Conservation (phyloP, 2,329 filamentous ascomycete genomes). For the Microsporum audouinii region DNA sequence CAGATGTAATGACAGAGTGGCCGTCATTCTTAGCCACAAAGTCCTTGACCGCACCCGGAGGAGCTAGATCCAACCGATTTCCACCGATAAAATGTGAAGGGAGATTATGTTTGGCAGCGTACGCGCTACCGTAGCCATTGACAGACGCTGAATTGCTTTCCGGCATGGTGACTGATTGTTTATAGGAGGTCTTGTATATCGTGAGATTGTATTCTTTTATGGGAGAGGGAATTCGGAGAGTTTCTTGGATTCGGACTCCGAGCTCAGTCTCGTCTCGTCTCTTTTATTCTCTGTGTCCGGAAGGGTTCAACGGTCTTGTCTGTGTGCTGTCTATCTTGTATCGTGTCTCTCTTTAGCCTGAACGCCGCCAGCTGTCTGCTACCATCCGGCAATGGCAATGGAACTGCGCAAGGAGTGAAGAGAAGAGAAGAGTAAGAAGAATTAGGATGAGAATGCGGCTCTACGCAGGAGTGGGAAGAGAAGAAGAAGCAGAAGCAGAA, state of each 20-base stretch:
- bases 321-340: background rate
- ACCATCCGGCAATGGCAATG: background rate
- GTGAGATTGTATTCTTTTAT: too few species aligned
- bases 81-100: constrained; percentile 94
- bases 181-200: constrained; percentile 4
- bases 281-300: too few species aligned
- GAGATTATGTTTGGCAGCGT: constrained; percentile 69
- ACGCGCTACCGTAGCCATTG: constrained; percentile 51
- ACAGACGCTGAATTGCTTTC: constrained; percentile 25
- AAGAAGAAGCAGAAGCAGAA: constrained; percentile 1
- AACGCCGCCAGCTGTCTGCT: background rate
- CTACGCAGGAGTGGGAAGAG: background rate
- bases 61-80: constrained; percentile 70
- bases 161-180: constrained; percentile 27
- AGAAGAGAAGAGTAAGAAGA: constrained; percentile 6
- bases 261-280: too few species aligned
- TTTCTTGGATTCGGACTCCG: background rate
- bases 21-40: constrained; percentile 83
- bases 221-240: background rate
- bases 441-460: background rate
- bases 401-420: constrained; percentile 6
- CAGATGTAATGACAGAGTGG: constrained; percentile 96
- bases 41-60: constrained; percentile 83
- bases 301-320: too few species aligned
- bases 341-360: background rate